Base-by-base conservation (phyloP, 495 filamentous ascomycete species). In the Neurospora tetraspora region DNA sequence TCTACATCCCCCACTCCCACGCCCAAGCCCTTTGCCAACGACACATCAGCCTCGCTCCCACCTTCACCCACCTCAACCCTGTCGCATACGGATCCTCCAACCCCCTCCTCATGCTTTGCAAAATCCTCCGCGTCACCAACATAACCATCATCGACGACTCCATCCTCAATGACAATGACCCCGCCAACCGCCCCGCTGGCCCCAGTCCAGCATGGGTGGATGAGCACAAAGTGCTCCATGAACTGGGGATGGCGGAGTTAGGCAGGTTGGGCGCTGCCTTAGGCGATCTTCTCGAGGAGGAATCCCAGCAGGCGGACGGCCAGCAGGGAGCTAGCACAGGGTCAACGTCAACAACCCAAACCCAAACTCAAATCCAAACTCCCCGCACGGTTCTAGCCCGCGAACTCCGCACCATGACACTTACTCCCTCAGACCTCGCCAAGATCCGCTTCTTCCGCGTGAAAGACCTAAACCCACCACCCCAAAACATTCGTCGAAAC, bases 371-470 rank as follows among this genome's bases (percentile, higher is more conserved):
- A 23, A 23, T 11, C 3, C 45, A 20, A 53, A 59, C 47, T 2
- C 47, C 47, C 53, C 12, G 16, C 27, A 2, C 7, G 5, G 0
- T 65, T 14, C 53, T 34, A 34, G 14, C 27, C 2, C 53, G 27
- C 53, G 27, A 34, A 65, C 27, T 65, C 12, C 6, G 0, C 1
- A 0, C 23, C 0, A 65, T 65, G 53, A 9, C 14, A 0, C 53
- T 65, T 14, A 6, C 2, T 1, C 53, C 6, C 12, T 0, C 23
- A 1, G 53, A 65, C 14, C 0, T 65, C 1, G 0, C 0, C 6
- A 65, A 34, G 2, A 65, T 34, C 14, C 23, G 12, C 10, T 65
- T 65, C 27, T 65, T 31, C 53, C 14, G 53, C 6, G 2, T 65
- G 0, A 27, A 27, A 14, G 1, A 61, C 12, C 23, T 12, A 16